Evolutionary conservation across 176 grass and related monocot species (phyloP).

Genomic region (Eremochloa ophiuroides): DNA sequence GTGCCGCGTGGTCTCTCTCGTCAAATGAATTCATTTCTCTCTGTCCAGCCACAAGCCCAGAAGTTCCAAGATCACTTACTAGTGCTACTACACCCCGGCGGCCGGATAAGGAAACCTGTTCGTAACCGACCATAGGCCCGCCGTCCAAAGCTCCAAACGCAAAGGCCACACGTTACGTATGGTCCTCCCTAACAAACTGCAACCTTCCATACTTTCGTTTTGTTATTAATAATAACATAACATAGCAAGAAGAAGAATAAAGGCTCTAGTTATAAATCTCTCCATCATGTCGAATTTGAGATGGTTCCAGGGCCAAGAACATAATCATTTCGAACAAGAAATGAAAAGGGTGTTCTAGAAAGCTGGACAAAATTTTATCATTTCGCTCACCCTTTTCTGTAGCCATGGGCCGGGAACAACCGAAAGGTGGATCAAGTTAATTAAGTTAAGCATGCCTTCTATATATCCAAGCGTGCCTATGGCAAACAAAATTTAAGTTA

Average conservation of each 20-base stretch:
- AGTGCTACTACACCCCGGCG: not conserved
- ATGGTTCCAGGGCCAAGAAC: not conserved
- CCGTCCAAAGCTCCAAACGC: not conserved
- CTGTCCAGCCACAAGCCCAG: not conserved
- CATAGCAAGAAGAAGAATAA: not conserved
- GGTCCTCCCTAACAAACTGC: not conserved
- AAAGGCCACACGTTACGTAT: not conserved
- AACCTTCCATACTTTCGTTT: not conserved
- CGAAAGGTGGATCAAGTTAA: no score
- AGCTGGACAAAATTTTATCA: not conserved
- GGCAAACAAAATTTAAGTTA: not conserved
- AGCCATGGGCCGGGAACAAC: no score
- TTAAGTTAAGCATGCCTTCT: not conserved
- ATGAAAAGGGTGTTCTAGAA: not conserved
- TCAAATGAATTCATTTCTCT: not conserved
- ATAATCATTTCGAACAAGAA: not conserved
- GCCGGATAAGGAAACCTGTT: conserved; percentile 1
- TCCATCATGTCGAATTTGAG: not conserved
- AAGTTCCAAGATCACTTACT: not conserved
- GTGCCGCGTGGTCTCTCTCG: not conserved
- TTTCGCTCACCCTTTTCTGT: not conserved
- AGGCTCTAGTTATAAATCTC: not conserved
- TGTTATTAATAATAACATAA: not conserved
- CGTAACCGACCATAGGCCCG: not conserved
- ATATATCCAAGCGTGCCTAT: not conserved